A percentile compares a stretch with the other conserved stretches of the same genome.
phyloP scores from a whole-genome alignment of 495 filamentous ascomycete genomes.

The Talaromyces thailandensis region DNA sequence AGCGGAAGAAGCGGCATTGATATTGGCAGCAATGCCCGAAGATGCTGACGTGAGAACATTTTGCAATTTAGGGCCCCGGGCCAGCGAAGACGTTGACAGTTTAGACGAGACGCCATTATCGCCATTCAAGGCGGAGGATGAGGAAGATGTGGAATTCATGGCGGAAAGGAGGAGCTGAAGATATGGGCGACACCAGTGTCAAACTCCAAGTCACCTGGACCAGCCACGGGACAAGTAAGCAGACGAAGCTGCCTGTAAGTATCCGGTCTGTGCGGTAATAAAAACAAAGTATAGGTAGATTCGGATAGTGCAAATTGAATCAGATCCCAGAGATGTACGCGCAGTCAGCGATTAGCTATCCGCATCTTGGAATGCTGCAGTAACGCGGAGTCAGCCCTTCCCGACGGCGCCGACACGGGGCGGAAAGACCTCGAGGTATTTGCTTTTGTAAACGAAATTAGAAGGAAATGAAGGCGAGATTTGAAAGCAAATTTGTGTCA shows the following conservation, averaged over 20 bases:
- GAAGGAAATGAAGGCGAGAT: neutral
- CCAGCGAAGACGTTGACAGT: conserved; percentile 25
- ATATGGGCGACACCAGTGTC: conserved; percentile 29
- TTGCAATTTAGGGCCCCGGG: conserved; percentile 27
- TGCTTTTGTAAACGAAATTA: neutral
- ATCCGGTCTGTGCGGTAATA: conserved; percentile 19
- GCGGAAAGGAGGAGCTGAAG: conserved; percentile 16
- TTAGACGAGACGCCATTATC: conserved; percentile 32
- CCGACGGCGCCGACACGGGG: conserved; percentile 31
- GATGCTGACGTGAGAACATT: conserved; percentile 29
- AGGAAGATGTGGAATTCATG: conserved; percentile 36
- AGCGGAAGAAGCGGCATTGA: conserved; percentile 20
- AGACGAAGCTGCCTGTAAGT: conserved; percentile 20
- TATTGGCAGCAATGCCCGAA: conserved; percentile 17
- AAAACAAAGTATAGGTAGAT: conserved; percentile 17
- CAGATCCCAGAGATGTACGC: conserved; percentile 37
- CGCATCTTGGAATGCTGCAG: conserved; percentile 42
- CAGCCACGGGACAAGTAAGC: conserved; percentile 28
- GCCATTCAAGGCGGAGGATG: conserved; percentile 34
- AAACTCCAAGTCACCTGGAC: conserved; percentile 40
- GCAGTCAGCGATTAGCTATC: conserved; percentile 35
- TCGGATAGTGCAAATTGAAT: conserved; percentile 26
- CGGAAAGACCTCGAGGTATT: neutral
- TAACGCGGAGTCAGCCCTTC: conserved; percentile 38
- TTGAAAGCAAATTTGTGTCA: neutral